Conservation (phyloP, 139 green algal genomes). For the Spirogloea muscicola region DNA sequence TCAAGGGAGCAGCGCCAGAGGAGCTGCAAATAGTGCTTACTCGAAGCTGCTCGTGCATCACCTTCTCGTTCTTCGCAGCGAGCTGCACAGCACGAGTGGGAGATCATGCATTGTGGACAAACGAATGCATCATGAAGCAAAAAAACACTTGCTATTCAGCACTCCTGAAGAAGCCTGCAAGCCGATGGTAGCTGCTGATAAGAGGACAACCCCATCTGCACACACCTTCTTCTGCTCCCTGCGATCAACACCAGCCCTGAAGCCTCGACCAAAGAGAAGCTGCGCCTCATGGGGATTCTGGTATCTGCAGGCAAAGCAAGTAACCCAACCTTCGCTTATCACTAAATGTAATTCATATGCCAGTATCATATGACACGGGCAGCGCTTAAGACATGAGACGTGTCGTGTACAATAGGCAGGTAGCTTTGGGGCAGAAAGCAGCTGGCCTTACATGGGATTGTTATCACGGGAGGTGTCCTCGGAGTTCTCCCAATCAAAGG, state of each 20-base stretch:
- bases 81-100: conserved; percentile 29
- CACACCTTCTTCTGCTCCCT: conserved; percentile 87
- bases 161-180: too few species aligned
- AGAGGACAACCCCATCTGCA: too few species aligned
- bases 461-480: conserved; percentile 91
- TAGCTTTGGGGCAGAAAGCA: too few species aligned
- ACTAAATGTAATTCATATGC: too few species aligned
- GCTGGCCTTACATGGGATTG: conserved; percentile 93
- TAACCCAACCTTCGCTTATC: too few species aligned
- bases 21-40: conserved; percentile 21
- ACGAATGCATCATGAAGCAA: too few species aligned
- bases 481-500: conserved; percentile 93
- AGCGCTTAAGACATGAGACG: too few species aligned
- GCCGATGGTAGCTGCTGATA: too few species aligned
- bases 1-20: background rate
- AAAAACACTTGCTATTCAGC: too few species aligned
- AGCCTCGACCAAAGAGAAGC: conserved; percentile 89
- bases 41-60: conserved; percentile 42
- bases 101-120: background rate
- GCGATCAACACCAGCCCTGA: conserved; percentile 85
- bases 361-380: too few species aligned
- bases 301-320: conserved; percentile 21
- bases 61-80: conserved; percentile 62
- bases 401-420: too few species aligned
- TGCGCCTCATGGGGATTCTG: conserved; percentile 66